Percentiles rank a stretch among this genome's conserved stretches.
phyloP scores from a whole-genome alignment of 2,329 filamentous ascomycete genomes.

The Taxawa tesnikishii region DNA sequence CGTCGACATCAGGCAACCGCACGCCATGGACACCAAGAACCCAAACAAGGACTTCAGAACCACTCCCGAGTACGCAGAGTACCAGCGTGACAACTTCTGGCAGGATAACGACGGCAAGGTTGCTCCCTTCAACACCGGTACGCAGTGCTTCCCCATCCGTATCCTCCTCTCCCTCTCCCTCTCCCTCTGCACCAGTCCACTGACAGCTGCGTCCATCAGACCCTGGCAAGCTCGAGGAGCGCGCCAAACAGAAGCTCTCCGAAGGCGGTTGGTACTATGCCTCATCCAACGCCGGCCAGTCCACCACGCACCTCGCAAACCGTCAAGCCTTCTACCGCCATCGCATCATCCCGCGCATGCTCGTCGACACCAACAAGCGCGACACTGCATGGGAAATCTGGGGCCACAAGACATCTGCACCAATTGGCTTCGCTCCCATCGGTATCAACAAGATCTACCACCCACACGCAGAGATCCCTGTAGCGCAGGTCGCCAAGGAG shows the following conservation, averaged over 20 bases:
- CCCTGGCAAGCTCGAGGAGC: conserved; percentile 45
- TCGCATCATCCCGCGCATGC: conserved; percentile 48
- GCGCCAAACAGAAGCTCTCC: conserved; percentile 43
- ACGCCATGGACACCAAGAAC: conserved; percentile 35
- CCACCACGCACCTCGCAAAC: conserved; percentile 43
- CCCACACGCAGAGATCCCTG: conserved; percentile 43
- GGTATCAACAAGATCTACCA: conserved; percentile 57
- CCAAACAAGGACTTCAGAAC: conserved; percentile 37
- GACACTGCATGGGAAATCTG: conserved; percentile 48
- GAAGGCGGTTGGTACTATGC: conserved; percentile 48
- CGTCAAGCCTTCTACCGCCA: conserved; percentile 53
- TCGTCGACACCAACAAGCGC: conserved; percentile 47
- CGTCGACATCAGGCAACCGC: no score
- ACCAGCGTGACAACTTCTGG: conserved; percentile 45
- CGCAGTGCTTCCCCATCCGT: not conserved
- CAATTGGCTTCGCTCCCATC: conserved; percentile 53
- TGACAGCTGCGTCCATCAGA: conserved; percentile 21
- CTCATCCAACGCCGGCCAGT: conserved; percentile 44
- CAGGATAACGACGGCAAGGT: conserved; percentile 37
- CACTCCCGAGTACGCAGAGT: conserved; percentile 42
- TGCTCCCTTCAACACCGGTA: conserved; percentile 41
- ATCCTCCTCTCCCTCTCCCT: not conserved
- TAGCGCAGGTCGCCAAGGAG: conserved; percentile 48
- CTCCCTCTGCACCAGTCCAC: not conserved
- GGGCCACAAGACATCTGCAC: conserved; percentile 45